Evolutionary conservation across 2,329 filamentous ascomycete species (phyloP).

Genomic region (Cladorrhinum sp.): DNA sequence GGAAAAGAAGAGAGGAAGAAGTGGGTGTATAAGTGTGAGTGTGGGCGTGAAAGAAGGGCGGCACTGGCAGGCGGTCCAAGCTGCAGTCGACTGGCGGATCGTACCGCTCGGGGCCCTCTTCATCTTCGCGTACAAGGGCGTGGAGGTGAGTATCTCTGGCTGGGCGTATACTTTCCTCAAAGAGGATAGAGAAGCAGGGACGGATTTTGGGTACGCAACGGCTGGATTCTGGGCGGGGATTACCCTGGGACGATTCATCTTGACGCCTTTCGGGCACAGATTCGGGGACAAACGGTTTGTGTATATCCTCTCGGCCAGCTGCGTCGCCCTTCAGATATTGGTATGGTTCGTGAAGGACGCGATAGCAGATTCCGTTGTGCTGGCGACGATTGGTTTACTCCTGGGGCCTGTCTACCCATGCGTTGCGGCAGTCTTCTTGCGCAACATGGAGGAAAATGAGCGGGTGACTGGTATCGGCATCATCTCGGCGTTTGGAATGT

Average conservation of each 20-base stretch:
- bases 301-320: conserved; percentile 57
- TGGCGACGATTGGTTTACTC: conserved; percentile 69
- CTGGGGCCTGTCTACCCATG: conserved; percentile 80
- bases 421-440: conserved; percentile 61
- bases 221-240: conserved; percentile 71
- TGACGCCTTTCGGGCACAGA: conserved; percentile 63
- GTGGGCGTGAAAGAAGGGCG: neutral
- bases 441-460: conserved; percentile 56
- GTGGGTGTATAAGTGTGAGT: no score
- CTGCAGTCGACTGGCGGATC: conserved; percentile 50
- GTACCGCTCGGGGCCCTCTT: conserved; percentile 75
- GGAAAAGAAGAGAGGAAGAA: neutral
- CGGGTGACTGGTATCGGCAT: conserved; percentile 64
- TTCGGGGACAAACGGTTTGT: conserved; percentile 72
- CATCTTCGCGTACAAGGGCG: conserved; percentile 83
- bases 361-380: conserved; percentile 64
- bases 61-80: conserved; percentile 39
- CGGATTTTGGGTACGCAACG: conserved; percentile 75
- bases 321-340: conserved; percentile 67
- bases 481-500: conserved; percentile 66
- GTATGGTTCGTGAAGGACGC: conserved; percentile 77
- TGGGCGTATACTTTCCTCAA: conserved; percentile 89
- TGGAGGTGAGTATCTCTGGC: conserved; percentile 78
- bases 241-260: conserved; percentile 69
- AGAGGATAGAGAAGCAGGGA: conserved; percentile 60